These are phyloP conservation scores for Exophiala calicioides DNA, from an alignment of 2,329 filamentous ascomycete genomes.

Conservation along the genomic window DNA sequence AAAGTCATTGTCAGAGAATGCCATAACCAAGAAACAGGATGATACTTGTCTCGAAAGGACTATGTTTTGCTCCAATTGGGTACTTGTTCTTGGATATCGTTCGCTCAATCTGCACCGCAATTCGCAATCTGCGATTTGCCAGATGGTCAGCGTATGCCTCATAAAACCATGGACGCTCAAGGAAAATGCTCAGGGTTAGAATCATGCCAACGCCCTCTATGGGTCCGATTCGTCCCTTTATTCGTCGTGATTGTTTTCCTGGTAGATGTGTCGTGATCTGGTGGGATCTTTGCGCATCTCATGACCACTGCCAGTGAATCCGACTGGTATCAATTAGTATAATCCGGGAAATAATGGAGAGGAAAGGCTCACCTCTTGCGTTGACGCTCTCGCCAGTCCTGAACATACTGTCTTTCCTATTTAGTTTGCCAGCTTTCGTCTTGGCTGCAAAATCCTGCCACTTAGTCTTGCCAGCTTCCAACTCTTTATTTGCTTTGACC, in stretches of 20 bases:
- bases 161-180: constrained; percentile 18
- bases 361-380: constrained; percentile 69
- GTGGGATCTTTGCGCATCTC: constrained; percentile 90
- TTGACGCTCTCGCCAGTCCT: constrained; percentile 83
- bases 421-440: constrained; percentile 61
- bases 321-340: constrained; percentile 62
- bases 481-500: constrained; percentile 85
- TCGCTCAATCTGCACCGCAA: no score
- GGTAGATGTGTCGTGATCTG: constrained; percentile 80
- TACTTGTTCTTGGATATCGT: constrained; percentile 4
- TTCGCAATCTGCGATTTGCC: constrained; percentile 22
- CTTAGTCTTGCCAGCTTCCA: constrained; percentile 87
- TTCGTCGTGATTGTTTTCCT: constrained; percentile 65
- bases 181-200: constrained; percentile 10
- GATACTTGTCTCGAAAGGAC: constrained; percentile 24
- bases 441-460: constrained; percentile 93
- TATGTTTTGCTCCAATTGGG: constrained; percentile 1
- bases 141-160: constrained; percentile 22
- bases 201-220: neutral
- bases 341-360: constrained; percentile 6
- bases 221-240: constrained; percentile 4
- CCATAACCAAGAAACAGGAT: constrained; percentile 11
- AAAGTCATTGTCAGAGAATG: constrained; percentile 19
- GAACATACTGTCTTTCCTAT: constrained; percentile 96
- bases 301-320: constrained; percentile 93